phyloP scores from a whole-genome alignment of 2,329 filamentous ascomycete genomes.

The Sarocladium kiliense region DNA sequence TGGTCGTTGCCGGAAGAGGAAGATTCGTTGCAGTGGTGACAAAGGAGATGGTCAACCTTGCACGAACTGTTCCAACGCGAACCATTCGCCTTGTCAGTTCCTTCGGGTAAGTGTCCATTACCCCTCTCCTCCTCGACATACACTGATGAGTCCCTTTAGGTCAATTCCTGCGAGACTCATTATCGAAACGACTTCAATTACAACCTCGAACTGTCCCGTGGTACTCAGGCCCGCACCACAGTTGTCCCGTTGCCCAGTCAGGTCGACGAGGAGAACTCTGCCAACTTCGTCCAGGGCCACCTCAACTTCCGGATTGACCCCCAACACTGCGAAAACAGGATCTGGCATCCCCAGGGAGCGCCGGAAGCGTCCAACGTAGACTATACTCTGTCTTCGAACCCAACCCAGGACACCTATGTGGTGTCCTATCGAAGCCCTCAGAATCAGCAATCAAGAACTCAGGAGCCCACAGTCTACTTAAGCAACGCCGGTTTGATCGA shows the following conservation, averaged over 20 bases:
- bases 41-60: slow-evolving; percentile 72
- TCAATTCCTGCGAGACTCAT: slow-evolving; percentile 6
- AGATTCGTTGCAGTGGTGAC: slow-evolving; percentile 92
- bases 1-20: slow-evolving; percentile 81
- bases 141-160: neutral
- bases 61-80: slow-evolving; percentile 73
- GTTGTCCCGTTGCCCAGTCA: neutral
- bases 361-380: neutral
- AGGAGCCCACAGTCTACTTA: neutral
- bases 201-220: neutral
- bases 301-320: neutral
- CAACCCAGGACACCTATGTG: neutral
- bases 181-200: slow-evolving; percentile 3
- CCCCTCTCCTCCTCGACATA: neutral
- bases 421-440: neutral
- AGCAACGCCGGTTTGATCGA: neutral
- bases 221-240: neutral
- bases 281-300: neutral
- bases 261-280: neutral
- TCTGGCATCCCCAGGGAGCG: neutral
- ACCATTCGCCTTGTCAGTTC: slow-evolving; percentile 69
- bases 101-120: slow-evolving; percentile 57
- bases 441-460: neutral
- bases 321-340: neutral
- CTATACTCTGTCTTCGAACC: neutral